phyloP scores from a whole-genome alignment of 2,329 filamentous ascomycete genomes.

The Pleoardoris graminearum region DNA sequence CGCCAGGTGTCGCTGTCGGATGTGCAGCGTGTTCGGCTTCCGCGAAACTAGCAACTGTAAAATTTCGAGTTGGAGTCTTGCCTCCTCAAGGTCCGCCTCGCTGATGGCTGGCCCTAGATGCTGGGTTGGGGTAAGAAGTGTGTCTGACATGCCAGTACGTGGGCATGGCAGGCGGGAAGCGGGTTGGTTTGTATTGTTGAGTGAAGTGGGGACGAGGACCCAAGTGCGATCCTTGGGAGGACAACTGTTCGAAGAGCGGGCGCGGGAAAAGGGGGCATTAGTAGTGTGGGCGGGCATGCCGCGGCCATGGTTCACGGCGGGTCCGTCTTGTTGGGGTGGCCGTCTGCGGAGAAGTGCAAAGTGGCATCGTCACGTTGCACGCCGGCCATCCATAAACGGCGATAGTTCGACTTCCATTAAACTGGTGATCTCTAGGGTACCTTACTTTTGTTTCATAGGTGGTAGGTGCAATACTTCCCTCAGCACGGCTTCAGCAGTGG shows the following conservation, averaged over 20 bases:
- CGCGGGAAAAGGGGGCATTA: background rate
- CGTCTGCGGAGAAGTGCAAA: background rate
- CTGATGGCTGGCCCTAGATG: background rate
- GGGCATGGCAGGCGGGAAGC: background rate
- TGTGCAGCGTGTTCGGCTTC: background rate
- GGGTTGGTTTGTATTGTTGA: background rate
- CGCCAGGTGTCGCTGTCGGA: background rate
- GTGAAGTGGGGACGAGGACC: background rate
- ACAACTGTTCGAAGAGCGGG: background rate
- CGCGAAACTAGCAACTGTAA: background rate
- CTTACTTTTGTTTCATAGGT: constrained; percentile 13
- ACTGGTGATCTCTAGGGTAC: background rate
- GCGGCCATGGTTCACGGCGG: background rate
- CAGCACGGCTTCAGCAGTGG: constrained; percentile 59
- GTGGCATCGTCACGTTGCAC: background rate
- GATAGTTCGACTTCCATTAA: background rate
- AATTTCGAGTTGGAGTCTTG: background rate
- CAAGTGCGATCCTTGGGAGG: background rate
- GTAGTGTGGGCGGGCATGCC: background rate
- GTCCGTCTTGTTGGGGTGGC: background rate
- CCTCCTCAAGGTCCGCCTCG: background rate
- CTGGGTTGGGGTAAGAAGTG: background rate
- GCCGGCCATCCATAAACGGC: background rate
- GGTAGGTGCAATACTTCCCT: constrained; percentile 50
- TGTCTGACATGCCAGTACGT: background rate